Evolutionary conservation across 2,329 filamentous ascomycete species (phyloP).

Genomic region (Furcasterigmium furcatum): DNA sequence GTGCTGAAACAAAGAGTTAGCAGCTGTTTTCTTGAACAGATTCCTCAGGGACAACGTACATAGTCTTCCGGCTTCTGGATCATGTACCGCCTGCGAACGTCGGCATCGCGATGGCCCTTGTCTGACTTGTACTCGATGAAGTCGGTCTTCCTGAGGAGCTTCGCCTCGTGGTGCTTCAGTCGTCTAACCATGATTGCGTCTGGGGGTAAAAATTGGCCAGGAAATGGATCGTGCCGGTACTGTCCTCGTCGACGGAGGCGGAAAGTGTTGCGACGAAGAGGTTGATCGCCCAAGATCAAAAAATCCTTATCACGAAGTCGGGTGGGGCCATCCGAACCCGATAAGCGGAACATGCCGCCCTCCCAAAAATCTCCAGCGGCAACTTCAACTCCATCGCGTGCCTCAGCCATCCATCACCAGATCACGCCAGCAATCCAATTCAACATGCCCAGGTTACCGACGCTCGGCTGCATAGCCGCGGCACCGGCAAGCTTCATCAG

Average conservation of each 20-base stretch:
- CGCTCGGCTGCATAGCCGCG: constrained; percentile 10
- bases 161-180: constrained; percentile 95
- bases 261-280: too few relatives aligned
- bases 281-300: neutral
- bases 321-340: constrained; percentile 5
- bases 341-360: constrained; percentile 11
- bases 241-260: neutral
- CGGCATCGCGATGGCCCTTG: constrained; percentile 77
- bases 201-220: too few relatives aligned
- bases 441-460: constrained; percentile 36
- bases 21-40: neutral
- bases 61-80: constrained; percentile 91
- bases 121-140: constrained; percentile 93
- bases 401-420: constrained; percentile 4
- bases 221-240: too few relatives aligned
- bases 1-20: constrained; percentile 26
- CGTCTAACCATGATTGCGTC: constrained; percentile 89
- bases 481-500: constrained; percentile 8
- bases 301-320: constrained; percentile 8
- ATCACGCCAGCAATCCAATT: constrained; percentile 6
- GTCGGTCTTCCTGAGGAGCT: constrained; percentile 89
- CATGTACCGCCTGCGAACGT: constrained; percentile 79
- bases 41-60: constrained; percentile 13
- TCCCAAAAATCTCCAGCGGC: constrained; percentile 10
- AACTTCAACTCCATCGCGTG: constrained; percentile 3